These are phyloP conservation scores for Penicillium paxilli DNA, from an alignment of 495 filamentous ascomycete species.

Conservation along the genomic window DNA sequence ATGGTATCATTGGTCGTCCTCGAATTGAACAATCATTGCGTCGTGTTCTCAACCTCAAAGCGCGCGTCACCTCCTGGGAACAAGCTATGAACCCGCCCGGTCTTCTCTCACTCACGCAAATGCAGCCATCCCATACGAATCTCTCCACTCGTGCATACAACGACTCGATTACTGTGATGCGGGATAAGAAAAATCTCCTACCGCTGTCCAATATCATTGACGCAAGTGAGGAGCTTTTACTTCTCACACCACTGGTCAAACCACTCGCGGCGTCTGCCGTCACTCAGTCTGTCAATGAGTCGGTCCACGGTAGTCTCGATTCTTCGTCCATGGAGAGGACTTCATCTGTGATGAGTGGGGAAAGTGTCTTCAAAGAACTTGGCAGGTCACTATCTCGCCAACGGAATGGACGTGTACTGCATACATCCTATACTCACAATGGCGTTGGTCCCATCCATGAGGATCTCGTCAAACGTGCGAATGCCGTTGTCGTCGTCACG, in stretches of 20 bases:
- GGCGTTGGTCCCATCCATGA: slow-evolving; percentile 87
- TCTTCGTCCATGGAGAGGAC: slow-evolving; percentile 56
- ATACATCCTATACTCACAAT: slow-evolving; percentile 90
- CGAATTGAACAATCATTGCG: slow-evolving; percentile 72
- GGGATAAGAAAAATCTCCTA: slow-evolving; percentile 76
- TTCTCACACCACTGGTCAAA: slow-evolving; percentile 83
- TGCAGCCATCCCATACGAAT: slow-evolving; percentile 75
- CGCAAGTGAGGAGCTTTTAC: slow-evolving; percentile 77
- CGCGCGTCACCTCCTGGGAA: slow-evolving; percentile 77
- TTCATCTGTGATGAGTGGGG: slow-evolving; percentile 77
- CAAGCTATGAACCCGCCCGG: slow-evolving; percentile 80
- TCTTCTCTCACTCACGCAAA: slow-evolving; percentile 65
- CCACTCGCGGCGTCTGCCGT: slow-evolving; percentile 81
- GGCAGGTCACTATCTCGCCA: slow-evolving; percentile 79
- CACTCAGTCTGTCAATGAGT: slow-evolving; percentile 52
- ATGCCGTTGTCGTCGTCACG: slow-evolving; percentile 81
- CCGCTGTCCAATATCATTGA: slow-evolving; percentile 76
- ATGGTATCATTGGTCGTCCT: slow-evolving; percentile 75
- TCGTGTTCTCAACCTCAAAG: slow-evolving; percentile 73
- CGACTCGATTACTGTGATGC: slow-evolving; percentile 79
- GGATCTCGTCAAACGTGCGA: slow-evolving; percentile 81
- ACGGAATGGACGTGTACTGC: slow-evolving; percentile 75
- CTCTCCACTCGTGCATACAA: slow-evolving; percentile 84
- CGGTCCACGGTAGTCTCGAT: slow-evolving; percentile 53
- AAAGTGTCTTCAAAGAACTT: slow-evolving; percentile 82